These are phyloP conservation scores for Marchantia paleacea DNA, from an alignment of 225 moss, liverwort and hornwort species.

Conservation along the genomic window DNA sequence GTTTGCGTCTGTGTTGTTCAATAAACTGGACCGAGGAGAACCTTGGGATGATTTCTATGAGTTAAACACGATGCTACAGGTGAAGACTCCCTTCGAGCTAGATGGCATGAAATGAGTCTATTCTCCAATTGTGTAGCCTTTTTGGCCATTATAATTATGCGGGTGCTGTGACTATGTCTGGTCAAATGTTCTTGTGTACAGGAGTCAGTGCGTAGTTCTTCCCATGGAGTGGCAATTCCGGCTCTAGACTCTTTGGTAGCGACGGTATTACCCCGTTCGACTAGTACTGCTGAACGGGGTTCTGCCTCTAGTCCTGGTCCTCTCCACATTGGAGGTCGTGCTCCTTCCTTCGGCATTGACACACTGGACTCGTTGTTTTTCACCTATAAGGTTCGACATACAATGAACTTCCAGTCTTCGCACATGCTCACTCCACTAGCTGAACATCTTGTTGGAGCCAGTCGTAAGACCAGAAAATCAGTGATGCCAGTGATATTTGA, in stretches of 20 bases:
- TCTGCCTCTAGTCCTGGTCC: constrained; percentile 51
- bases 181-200: constrained; percentile 27
- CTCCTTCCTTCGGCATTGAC: constrained; percentile 82
- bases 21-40: constrained; percentile 96
- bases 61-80: constrained; percentile 98
- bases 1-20: constrained; percentile 93
- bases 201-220: constrained; percentile 97
- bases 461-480: too few species aligned
- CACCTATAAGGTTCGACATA: constrained; percentile 64
- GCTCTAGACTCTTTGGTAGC: constrained; percentile 91
- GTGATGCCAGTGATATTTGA: too few species aligned
- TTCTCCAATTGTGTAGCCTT: background rate
- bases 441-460: too few species aligned
- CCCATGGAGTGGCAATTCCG: constrained; percentile 75
- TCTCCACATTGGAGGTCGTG: constrained; percentile 78
- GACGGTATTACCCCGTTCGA: constrained; percentile 54
- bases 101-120: background rate
- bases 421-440: too few species aligned
- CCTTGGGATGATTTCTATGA: constrained; percentile 99
- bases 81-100: constrained; percentile 13
- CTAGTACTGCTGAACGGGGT: constrained; percentile 39
- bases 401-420: background rate
- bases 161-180: background rate
- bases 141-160: background rate
- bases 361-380: constrained; percentile 84